A percentile compares a stretch with the other conserved stretches of the same genome.
phyloP scores from a whole-genome alignment of 2,329 filamentous ascomycete genomes.

The Monosporascus sp. region DNA sequence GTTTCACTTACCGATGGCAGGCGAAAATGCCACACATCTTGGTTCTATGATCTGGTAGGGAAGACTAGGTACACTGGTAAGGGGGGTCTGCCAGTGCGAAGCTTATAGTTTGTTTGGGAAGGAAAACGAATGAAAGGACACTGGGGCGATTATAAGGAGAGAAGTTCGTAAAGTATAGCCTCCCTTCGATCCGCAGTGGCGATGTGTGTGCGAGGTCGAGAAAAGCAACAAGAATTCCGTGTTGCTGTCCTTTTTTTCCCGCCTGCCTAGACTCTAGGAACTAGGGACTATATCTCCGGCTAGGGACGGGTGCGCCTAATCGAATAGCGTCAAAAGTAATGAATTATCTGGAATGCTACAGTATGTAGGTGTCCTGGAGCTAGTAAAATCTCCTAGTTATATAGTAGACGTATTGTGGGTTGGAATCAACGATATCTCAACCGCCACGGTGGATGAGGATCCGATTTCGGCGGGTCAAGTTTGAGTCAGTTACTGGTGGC shows the following conservation, averaged over 20 bases:
- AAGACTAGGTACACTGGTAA: not conserved
- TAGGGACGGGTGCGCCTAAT: too few species aligned
- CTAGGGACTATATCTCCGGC: too few species aligned
- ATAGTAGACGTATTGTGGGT: not conserved
- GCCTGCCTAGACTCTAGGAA: not conserved
- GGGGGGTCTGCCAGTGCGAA: too few species aligned
- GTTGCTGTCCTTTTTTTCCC: not conserved
- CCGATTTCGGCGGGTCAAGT: not conserved
- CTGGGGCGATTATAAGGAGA: too few species aligned
- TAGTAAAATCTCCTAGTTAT: too few species aligned
- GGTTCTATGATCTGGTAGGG: slow-evolving; percentile 24
- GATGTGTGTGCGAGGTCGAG: not conserved
- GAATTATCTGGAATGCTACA: too few species aligned
- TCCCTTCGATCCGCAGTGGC: not conserved
- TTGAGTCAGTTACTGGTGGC: not conserved
- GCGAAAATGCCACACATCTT: slow-evolving; percentile 97
- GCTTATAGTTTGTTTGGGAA: not conserved
- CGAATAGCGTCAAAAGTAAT: too few species aligned
- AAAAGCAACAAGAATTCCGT: not conserved
- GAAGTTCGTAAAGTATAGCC: too few species aligned
- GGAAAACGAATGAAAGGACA: not conserved
- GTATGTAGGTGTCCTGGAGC: too few species aligned
- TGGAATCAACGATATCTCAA: not conserved
- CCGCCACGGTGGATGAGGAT: not conserved
- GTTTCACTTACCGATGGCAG: slow-evolving; percentile 70